Base-by-base conservation (phyloP, 169 alveolate genomes). In the Eimeria necatrix region DNA sequence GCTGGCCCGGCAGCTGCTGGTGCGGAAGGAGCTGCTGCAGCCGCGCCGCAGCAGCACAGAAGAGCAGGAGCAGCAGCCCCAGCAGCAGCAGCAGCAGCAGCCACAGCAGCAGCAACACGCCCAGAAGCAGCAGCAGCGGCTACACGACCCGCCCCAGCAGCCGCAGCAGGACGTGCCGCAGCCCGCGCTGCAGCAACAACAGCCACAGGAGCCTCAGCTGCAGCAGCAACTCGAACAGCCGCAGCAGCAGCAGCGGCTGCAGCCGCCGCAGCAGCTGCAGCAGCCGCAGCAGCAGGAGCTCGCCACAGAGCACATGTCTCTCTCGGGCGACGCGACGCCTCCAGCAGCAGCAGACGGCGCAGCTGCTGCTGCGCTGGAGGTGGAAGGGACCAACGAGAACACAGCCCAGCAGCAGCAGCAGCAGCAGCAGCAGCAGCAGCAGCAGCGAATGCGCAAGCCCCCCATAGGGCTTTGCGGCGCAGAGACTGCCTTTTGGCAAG, bases 401-500 rank as follows among this genome's bases (percentile, higher is more conserved):
- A 84, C 12, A 10, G n/a, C 24, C 68, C 24, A 51, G 9, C 78
- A 32, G 81, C 73, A 53, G 64, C 94, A 71, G 64, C 73, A 88
- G 52, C 71, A 70, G 71, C 60, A 59, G 18, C 78, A 90, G 71
- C 56, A 22, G 76, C 74, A 83, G 56, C 46, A 4, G 91, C 74
- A 20, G 84, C 84, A 87, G 60, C 85, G 73, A 48, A 20, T 64
- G 73, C 84, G 68, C 74, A 64, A 32, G 71, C 84, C 68, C n/a
- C 84, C 80, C 18, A 84, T 53, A 53, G 91, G 60, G 41, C 73
- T 81, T 18, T 60, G 73, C 64, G 83, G 64, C 68, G 80, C 83
- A 52, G 60, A 49, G 78, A 92, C 95, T 0, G 68, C 86, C 53
- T 53, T 92, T 60, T 92, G 95, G 95, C 73, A 92, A 64, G 95